Percentiles rank a stretch among this genome's conserved stretches.
Evolutionary conservation across 2,329 filamentous ascomycete genomes (phyloP).

Genomic region (Clarireedia monteithiana): DNA sequence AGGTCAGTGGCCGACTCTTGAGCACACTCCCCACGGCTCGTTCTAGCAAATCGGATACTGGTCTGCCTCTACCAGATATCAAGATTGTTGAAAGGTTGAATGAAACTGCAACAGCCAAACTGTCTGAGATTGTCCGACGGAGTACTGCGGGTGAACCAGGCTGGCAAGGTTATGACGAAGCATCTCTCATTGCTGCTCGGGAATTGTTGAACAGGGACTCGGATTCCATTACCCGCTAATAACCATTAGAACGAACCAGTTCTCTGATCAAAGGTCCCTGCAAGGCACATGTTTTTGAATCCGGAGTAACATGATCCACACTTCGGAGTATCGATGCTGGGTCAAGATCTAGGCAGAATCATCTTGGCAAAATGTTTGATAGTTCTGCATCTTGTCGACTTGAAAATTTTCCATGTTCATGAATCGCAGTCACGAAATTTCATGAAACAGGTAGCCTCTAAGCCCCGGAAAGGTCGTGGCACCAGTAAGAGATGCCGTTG

Average conservation of each 20-base stretch:
- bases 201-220: constrained; percentile 34
- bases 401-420: not conserved
- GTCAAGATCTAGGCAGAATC: not conserved
- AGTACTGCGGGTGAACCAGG: constrained; percentile 51
- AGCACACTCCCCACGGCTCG: constrained; percentile 37
- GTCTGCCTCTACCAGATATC: constrained; percentile 45
- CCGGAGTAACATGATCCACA: constrained; percentile 12
- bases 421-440: constrained; percentile 4
- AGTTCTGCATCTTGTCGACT: not conserved
- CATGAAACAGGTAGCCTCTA: constrained; percentile 2
- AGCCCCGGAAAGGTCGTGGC: constrained; percentile 15
- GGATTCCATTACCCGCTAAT: constrained; percentile 25
- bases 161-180: constrained; percentile 66
- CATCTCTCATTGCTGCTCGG: constrained; percentile 64
- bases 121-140: constrained; percentile 67
- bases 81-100: constrained; percentile 60
- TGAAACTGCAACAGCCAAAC: constrained; percentile 63
- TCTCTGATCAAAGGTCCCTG: constrained; percentile 5
- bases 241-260: constrained; percentile 5
- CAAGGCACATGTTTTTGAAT: constrained; percentile 16
- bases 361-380: constrained; percentile 1
- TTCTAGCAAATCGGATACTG: constrained; percentile 37
- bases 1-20: constrained; percentile 35
- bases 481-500: constrained; percentile 11
- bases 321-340: constrained; percentile 1